Percentiles rank a stretch among this genome's conserved stretches.
phyloP scores from a whole-genome alignment of 139 green algal species.

The Chlamydomonas sp. region DNA sequence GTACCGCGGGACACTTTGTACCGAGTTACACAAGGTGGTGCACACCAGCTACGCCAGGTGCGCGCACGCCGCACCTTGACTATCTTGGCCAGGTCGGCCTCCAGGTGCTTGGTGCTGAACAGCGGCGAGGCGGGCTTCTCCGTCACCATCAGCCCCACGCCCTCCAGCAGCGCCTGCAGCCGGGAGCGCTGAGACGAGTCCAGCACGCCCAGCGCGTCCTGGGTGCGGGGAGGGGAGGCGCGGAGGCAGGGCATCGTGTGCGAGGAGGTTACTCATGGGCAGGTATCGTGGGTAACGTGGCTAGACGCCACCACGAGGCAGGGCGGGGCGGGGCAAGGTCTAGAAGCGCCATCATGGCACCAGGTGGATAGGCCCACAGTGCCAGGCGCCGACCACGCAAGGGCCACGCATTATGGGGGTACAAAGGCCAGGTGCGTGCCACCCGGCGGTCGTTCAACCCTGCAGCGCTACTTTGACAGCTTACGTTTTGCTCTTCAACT shows the following conservation, averaged over 20 bases:
- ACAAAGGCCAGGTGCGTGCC: too few relatives aligned
- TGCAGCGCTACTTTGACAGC: too few relatives aligned
- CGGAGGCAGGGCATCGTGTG: neutral
- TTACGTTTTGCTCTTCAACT: neutral
- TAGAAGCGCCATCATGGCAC: too few relatives aligned
- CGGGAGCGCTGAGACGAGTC: conserved; percentile 15
- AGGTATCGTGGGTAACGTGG: neutral
- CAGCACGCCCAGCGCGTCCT: conserved; percentile 6
- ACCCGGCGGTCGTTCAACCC: too few relatives aligned
- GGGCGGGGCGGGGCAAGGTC: too few relatives aligned
- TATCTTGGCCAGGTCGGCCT: conserved; percentile 76
- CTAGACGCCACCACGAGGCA: too few relatives aligned
- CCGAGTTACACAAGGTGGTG: too few relatives aligned
- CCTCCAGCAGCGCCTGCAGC: conserved; percentile 69
- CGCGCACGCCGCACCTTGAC: conserved; percentile 52
- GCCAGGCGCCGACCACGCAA: too few relatives aligned
- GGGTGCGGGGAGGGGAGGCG: neutral
- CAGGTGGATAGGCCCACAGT: too few relatives aligned
- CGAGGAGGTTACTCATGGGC: neutral
- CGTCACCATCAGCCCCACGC: conserved; percentile 77
- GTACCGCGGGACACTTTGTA: too few relatives aligned
- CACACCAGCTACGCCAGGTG: neutral
- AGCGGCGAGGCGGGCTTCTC: conserved; percentile 46
- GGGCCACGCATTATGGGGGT: too few relatives aligned
- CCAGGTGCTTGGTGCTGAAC: conserved; percentile 82